Base-by-base conservation (phyloP, 768 basidiomycete species). In the Pisolithus marmoratus region DNA sequence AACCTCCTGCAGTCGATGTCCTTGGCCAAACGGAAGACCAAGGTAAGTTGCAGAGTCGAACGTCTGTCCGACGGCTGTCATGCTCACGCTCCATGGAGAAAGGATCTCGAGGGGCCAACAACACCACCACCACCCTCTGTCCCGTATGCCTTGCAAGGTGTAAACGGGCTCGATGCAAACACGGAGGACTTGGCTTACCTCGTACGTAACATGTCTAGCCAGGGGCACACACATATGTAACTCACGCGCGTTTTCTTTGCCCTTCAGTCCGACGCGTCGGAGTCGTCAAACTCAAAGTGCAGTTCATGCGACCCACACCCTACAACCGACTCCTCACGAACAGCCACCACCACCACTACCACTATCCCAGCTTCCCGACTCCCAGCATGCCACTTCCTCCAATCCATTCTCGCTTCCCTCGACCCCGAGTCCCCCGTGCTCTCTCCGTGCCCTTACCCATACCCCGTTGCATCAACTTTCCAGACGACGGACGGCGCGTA, bases 401-500 rank as follows among this genome's bases (percentile, higher is more conserved):
- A 79, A 64, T 70, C 76, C 56, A 75, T 85, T 58, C 79, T 77
- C 58, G 72, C 73, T 50, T 82, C 82, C 52, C 63, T 85, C 66
- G 77, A 75, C 58, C 72, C 66, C 41, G 67, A 62, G 8, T 68
- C 67, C 37, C 66, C 63, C 67, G 68, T 50, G 22, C 68, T 68
- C 55, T 70, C 55, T 46, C 67, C 67, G 0, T 63, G 26, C 5
- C 67, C 67, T 1, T 69, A 68, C 46, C 67, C 67, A 0, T 68
- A 68, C 19, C 67, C 66, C 57, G 51, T 46, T 11, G 51, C 63
- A 51, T 65, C 56, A 45, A 59, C 53, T 8, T 69, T 73, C 53
- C 66, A 68, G 58, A 87, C 84, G 50, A 85, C 84, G 44, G 76
- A 78, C 70, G 87, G 86, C 59, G 85, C 79, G 53, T 90, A 88